Conservation (phyloP, 495 filamentous ascomycete genomes). For the Neurospora sublineolata region DNA sequence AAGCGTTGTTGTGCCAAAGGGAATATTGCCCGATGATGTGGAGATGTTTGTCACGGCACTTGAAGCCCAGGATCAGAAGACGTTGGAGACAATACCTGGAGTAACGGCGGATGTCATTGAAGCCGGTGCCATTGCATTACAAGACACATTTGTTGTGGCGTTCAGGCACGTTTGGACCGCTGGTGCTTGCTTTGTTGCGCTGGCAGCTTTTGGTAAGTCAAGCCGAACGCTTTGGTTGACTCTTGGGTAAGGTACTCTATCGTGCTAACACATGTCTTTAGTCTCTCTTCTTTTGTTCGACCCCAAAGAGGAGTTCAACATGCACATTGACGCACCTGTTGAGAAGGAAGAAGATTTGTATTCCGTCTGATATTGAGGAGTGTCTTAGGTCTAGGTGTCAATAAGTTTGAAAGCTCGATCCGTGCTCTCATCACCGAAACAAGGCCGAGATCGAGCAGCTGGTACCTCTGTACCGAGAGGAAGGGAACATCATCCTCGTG, state of each 20-base stretch:
- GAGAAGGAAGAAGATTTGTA: slow-evolving; percentile 18
- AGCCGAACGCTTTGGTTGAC: not conserved
- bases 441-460: not conserved
- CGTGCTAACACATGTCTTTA: not conserved
- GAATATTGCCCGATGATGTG: slow-evolving; percentile 8
- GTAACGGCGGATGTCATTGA: slow-evolving; percentile 12
- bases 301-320: slow-evolving; percentile 13
- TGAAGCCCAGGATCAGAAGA: slow-evolving; percentile 4
- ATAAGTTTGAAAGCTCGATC: not conserved
- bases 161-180: slow-evolving; percentile 24
- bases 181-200: slow-evolving; percentile 13
- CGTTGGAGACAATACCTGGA: slow-evolving; percentile 8
- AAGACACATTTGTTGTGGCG: slow-evolving; percentile 12
- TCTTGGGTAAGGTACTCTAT: not conserved
- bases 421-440: not conserved
- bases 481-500: not conserved
- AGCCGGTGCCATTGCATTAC: slow-evolving; percentile 8
- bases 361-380: not conserved
- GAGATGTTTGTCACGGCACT: slow-evolving; percentile 14
- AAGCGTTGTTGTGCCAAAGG: slow-evolving; percentile 9
- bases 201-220: slow-evolving; percentile 15
- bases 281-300: slow-evolving; percentile 10
- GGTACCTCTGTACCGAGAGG: not conserved
- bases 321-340: slow-evolving; percentile 13
- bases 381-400: not conserved